A percentile compares a stretch with the other conserved stretches of the same genome.
phyloP scores from a whole-genome alignment of 176 grass and related monocot species.

The Saccharum officinarum region DNA sequence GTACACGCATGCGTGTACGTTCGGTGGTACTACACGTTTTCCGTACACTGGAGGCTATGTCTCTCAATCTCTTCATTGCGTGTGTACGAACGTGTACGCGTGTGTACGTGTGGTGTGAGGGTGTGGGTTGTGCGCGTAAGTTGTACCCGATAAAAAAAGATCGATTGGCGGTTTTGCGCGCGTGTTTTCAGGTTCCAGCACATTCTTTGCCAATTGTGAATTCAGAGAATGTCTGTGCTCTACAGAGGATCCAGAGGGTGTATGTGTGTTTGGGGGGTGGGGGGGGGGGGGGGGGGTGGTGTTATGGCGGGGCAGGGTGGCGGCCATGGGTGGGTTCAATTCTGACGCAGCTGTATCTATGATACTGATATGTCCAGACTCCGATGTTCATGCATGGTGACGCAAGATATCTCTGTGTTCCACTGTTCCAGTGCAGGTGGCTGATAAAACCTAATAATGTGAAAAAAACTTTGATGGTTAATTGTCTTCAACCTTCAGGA shows the following conservation, averaged over 20 bases:
- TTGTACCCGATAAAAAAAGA: neutral
- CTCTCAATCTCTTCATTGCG: too few species aligned
- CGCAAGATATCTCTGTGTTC: neutral
- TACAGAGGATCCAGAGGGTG: neutral
- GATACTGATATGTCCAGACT: too few species aligned
- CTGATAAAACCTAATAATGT: neutral
- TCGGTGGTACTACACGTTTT: too few species aligned
- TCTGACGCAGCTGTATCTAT: neutral
- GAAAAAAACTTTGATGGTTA: neutral
- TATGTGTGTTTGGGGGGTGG: too few species aligned
- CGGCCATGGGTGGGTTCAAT: neutral
- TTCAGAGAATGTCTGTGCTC: neutral
- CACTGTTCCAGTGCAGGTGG: neutral
- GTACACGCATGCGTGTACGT: too few species aligned
- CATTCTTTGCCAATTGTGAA: slow-evolving; percentile 16
- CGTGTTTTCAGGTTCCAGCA: neutral
- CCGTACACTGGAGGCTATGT: too few species aligned
- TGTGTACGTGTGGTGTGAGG: too few species aligned
- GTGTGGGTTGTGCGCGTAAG: too few species aligned
- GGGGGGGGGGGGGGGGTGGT: too few species aligned
- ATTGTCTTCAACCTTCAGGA: neutral
- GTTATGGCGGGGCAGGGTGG: too few species aligned
- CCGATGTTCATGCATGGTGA: neutral
- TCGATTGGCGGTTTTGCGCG: neutral
- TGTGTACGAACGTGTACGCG: too few species aligned